Percentiles rank a stretch among this genome's conserved stretches.
Evolutionary conservation across 345 rosid species (phyloP).

Genomic region (Pugionium dolabratum): DNA sequence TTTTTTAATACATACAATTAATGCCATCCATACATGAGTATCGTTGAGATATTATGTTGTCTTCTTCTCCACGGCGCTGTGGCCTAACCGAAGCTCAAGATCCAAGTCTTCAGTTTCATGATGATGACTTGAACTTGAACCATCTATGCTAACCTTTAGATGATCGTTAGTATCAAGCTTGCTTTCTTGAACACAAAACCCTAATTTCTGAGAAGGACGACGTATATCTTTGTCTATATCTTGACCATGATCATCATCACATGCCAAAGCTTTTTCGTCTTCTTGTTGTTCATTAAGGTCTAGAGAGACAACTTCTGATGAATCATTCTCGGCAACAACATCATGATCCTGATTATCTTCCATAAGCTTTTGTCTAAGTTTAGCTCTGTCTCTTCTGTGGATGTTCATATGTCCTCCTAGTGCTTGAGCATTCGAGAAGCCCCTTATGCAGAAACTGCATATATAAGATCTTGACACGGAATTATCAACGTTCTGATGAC

Average conservation of each 20-base stretch:
- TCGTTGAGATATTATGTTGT: constrained; percentile 9
- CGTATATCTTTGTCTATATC: constrained; percentile 18
- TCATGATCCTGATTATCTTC: constrained; percentile 31
- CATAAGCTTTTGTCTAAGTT: constrained; percentile 51
- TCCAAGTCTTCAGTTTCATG: constrained; percentile 31
- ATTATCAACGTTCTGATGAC: constrained; percentile 17
- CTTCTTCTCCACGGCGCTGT: constrained; percentile 33
- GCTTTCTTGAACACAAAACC: constrained; percentile 30
- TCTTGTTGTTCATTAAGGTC: constrained; percentile 29
- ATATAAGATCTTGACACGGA: constrained; percentile 55
- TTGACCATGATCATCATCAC: constrained; percentile 24
- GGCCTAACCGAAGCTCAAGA: constrained; percentile 45
- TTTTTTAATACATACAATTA: constrained; percentile 24
- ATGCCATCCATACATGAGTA: constrained; percentile 20
- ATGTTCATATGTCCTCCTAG: constrained; percentile 96
- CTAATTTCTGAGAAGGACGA: constrained; percentile 15
- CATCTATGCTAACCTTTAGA: constrained; percentile 21
- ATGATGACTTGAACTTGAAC: constrained; percentile 34
- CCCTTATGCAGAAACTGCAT: constrained; percentile 84
- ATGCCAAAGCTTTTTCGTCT: constrained; percentile 19
- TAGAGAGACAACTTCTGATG: constrained; percentile 29
- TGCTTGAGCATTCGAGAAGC: constrained; percentile 91
- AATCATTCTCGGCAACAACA: constrained; percentile 17
- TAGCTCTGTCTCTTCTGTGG: constrained; percentile 80
- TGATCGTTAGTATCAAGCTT: constrained; percentile 20